Evolutionary conservation across 495 filamentous ascomycete genomes (phyloP), one percentile per base, ranked within the genome.

Genomic region (Parachaetomium inaequale): DNA sequence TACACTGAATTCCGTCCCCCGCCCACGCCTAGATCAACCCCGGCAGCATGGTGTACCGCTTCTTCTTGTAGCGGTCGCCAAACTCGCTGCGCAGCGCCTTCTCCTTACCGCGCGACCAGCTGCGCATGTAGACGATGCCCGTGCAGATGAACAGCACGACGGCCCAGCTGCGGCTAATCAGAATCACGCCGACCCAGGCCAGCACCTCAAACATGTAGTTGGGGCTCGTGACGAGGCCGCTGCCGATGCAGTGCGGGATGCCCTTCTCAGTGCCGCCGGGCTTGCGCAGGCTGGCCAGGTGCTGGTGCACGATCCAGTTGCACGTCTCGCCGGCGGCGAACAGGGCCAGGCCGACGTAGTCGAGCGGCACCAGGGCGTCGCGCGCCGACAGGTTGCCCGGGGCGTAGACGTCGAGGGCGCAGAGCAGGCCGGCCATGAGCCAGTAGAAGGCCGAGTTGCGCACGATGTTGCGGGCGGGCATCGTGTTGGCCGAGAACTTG

Each of bases 141-240:
- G 88, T 78, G 29, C 76, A 69, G 49, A 87, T 80, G 71, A 97
- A 98, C 23, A 95, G 49, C 10, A 85, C 73, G 1, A 90, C 87
- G 58, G 85, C 85, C 79, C 83, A 87, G 75, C 87, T 95, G 74
- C 90, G 82, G 55, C 82, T 85, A 63, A 87, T 89, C 25, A 95
- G 71, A 49, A 93, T 75, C 17, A 98, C 79, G 46, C 90, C 92
- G 19, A 88, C 55, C 94, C 94, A 98, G 1, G 91, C 83, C 40
- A 94, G 65, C 14, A 87, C 81, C 81, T 98, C 94, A 69, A 96
- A 98, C 77, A 93, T 83, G 77, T 98, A 98, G 80, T 98, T 98
- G 25, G 94, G 94, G 81, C 92, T 95, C 14, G 94, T 98, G 43
- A 98, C 94, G 42, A 84, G 68, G 68, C 76, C 79, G 77, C 96